Base-by-base conservation (phyloP, 176 grass and related monocot species). In the Elaeis guineensis region DNA sequence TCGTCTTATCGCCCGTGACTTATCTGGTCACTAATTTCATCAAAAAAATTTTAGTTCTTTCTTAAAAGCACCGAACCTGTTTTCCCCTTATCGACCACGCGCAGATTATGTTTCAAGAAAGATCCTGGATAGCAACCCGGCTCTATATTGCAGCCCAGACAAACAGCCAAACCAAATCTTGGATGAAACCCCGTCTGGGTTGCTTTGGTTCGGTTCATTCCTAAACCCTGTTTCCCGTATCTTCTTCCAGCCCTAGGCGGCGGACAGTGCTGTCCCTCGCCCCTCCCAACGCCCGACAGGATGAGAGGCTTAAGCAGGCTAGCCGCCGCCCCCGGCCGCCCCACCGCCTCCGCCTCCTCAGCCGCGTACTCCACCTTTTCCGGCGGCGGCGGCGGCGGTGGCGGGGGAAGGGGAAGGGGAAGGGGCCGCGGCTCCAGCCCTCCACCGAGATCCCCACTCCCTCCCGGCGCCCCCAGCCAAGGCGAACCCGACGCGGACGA, bases 301-400 rank as follows among this genome's bases (percentile, higher is more conserved):
- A 61, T 61, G 58, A 61, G 58, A 61, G 58, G 58, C 58, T n/a
- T 61, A 5, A 26, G 16, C 6, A 26, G 25, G 17, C 17, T 61
- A 26, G 25, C 58, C 7, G 58, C 58, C 5, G 30, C 15, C 17
- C 58, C 58, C 17, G 35, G 26, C 58, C 6, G 26, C 58, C 58
- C 16, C 58, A 19, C 25, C 59, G 7, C 18, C 25, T 3, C 26
- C 18, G 4, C 21, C 19, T 6, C 49, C 48, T 0, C 16, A 14
- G 17, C 51, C 50, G 59, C 70, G 3, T 63, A 63, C 59, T 62
- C 57, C 57, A 32, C 57, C 49, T 60, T 29, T 22, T 15, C 48
- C 0, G 69, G 69, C 11, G 29, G 30, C 2, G 55, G 29, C 0
- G 57, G 69, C 1, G 67, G 67, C 2, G 67, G 67, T 1, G 68